A percentile compares a stretch with the other conserved stretches of the same genome.
These are phyloP conservation scores for Maudiozyma barnettii DNA, from an alignment of 805 yeast species.

Conservation along the genomic window DNA sequence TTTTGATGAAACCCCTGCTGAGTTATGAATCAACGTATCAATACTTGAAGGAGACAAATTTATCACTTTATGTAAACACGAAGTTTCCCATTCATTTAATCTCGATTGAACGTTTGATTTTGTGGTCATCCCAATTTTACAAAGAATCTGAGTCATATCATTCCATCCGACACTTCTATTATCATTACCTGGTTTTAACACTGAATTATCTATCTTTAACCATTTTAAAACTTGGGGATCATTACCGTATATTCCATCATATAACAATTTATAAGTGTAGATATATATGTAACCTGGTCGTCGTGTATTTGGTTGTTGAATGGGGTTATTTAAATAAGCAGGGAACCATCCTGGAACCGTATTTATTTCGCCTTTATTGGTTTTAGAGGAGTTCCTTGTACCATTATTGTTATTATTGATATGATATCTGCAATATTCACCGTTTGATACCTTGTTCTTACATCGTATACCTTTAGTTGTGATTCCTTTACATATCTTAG, in stretches of 20 bases:
- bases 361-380: no score
- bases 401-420: constrained; percentile 8
- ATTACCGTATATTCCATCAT: constrained; percentile 8
- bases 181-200: constrained; percentile 1
- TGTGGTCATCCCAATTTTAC: constrained; percentile 28
- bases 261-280: constrained; percentile 19
- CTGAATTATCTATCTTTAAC: constrained; percentile 18
- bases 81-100: constrained; percentile 21
- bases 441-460: constrained; percentile 5
- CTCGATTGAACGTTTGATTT: constrained; percentile 16
- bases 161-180: constrained; percentile 11
- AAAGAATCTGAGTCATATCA: constrained; percentile 13
- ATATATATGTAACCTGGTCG: constrained; percentile 20
- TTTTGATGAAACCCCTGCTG: background rate
- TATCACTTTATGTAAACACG: constrained; percentile 21
- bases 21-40: constrained; percentile 1
- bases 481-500: constrained; percentile 18
- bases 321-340: background rate
- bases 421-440: constrained; percentile 18
- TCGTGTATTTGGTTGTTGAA: background rate
- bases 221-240: constrained; percentile 6
- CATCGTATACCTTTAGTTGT: constrained; percentile 18
- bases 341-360: background rate
- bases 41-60: constrained; percentile 21
- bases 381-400: background rate